These are phyloP conservation scores for Sporodiniella umbellata DNA, from an alignment of 371 early-diverging fungal species.

Conservation along the genomic window DNA sequence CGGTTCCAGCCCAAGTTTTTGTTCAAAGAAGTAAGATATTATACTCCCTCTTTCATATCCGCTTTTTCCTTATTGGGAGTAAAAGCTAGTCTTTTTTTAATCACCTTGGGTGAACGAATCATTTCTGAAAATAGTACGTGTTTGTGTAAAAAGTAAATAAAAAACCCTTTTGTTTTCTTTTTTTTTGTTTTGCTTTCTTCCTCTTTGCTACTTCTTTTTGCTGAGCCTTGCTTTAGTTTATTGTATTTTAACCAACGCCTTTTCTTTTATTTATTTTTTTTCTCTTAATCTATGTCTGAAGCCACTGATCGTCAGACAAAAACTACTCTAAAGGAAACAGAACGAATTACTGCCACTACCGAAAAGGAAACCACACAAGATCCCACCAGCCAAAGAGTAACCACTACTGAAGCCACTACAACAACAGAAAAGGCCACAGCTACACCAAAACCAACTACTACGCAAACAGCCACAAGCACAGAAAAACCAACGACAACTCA, in stretches of 20 bases:
- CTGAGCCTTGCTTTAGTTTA: neutral
- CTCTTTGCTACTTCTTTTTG: neutral
- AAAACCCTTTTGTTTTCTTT: too few species aligned
- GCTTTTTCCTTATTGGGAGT: too few species aligned
- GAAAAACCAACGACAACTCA: neutral
- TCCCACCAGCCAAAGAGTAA: conserved; percentile 2
- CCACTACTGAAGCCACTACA: neutral
- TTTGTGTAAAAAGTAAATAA: too few species aligned
- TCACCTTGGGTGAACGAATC: too few species aligned
- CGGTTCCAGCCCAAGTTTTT: too few species aligned
- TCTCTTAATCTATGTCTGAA: neutral
- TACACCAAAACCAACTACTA: too few species aligned
- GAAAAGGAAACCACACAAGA: neutral
- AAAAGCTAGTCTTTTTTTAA: too few species aligned
- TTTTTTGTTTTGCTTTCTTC: too few species aligned
- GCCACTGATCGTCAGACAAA: neutral
- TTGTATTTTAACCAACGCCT: too few species aligned
- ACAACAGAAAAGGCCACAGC: conserved; percentile 1
- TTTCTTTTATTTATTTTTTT: neutral
- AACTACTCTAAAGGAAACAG: neutral
- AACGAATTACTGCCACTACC: neutral
- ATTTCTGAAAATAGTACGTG: too few species aligned
- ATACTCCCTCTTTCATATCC: too few species aligned
- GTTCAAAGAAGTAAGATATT: too few species aligned
- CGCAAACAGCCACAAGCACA: neutral